Conservation (phyloP, 495 filamentous ascomycete genomes). For the Podospora didyma region DNA sequence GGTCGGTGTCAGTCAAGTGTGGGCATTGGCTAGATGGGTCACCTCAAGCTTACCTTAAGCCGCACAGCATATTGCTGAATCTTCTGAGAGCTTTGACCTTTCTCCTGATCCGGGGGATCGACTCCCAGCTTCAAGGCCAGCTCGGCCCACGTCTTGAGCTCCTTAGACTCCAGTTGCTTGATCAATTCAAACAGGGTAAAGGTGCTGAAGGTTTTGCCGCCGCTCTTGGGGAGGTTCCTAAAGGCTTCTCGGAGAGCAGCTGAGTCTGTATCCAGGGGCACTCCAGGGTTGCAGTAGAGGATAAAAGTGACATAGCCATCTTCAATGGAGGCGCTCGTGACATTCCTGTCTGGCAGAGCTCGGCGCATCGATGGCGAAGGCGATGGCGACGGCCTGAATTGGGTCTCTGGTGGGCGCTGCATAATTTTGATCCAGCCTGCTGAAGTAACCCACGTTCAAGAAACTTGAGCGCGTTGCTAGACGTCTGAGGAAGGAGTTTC, state of each 20-base stretch:
- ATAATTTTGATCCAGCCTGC: neutral
- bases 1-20: neutral
- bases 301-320: constrained; percentile 87
- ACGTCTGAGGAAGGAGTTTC: too few relatives aligned
- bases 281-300: constrained; percentile 82
- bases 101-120: constrained; percentile 76
- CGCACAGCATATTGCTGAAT: constrained; percentile 96
- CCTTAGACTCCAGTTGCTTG: constrained; percentile 73
- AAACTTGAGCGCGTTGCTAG: too few relatives aligned
- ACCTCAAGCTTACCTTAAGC: constrained; percentile 39
- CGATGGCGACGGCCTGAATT: constrained; percentile 18
- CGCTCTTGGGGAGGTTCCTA: constrained; percentile 80
- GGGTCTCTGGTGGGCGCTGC: constrained; percentile 10
- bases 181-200: constrained; percentile 81
- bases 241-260: constrained; percentile 75
- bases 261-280: constrained; percentile 68
- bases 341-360: constrained; percentile 61
- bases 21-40: neutral
- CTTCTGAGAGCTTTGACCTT: constrained; percentile 92
- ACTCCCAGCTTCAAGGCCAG: constrained; percentile 86
- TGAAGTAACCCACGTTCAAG: too few relatives aligned
- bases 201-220: constrained; percentile 86
- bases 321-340: constrained; percentile 73
- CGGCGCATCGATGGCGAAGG: constrained; percentile 17
- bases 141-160: constrained; percentile 96